Base-by-base conservation (phyloP, 2,329 filamentous ascomycete species). In the Calonectria pauciramosa region DNA sequence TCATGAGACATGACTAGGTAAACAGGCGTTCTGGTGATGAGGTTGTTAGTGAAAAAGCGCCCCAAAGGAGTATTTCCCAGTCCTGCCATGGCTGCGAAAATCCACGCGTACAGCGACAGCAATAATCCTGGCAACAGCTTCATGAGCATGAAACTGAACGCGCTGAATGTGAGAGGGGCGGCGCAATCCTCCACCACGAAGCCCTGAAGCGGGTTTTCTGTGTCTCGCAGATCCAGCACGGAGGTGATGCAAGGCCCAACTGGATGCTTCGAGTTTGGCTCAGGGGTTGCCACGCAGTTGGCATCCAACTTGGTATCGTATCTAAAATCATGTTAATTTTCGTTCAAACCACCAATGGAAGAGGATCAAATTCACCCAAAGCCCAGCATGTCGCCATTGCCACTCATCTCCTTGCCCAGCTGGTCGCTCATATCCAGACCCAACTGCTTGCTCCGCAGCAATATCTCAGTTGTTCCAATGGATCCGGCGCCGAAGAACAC, bases 1-100 rank as follows among this genome's bases (percentile, higher is more conserved):
- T 93, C 92, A 77, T 94, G 92, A 1, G 90, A 91, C 91, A 94
- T 93, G 80, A 93, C 87, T 4, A 94, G 86, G 80, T 93, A 94
- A 0, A 91, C 87, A 72, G 93, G 90, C 0, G 91, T 94, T 72
- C 85, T 89, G 80, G 90, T 88, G 23, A 93, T 84, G 23, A 91
- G 90, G 0, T 92, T 90, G 7, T 87, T 85, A 6, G 85, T 85
- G 67, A 85, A 88, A 76, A 92, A 93, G 0, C 92, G 91, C 0
- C 92, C 92, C 0, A 93, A 81, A 44, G 92, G 84, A 18, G 87
- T 84, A 80, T 89, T 91, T 36, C 89, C 89, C 65, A 75, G 51
- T 30, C 51, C 75, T 78, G 14, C 36, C 60, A 6, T 71, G 64
- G 26, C 63, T 70, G 14, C 49, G 34, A 47, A 73, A 26, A 2